phyloP scores from a whole-genome alignment of 1,139 yeast species.

The Blastobotrys buckinghamii region DNA sequence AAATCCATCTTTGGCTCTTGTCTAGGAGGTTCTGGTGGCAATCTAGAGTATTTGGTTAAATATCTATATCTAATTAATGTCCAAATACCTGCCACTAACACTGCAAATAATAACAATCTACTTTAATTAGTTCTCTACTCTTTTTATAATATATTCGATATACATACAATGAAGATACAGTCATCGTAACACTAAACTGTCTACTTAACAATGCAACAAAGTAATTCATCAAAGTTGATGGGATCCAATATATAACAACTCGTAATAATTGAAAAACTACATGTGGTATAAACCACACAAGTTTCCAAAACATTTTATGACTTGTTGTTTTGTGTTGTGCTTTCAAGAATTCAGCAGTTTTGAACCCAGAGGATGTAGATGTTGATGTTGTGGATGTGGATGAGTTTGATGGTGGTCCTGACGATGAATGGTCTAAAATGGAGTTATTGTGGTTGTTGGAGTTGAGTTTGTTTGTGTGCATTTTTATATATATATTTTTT shows the following conservation, averaged over 20 bases:
- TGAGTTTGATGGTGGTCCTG: background rate
- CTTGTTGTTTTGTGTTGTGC: background rate
- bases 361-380: background rate
- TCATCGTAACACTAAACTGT: constrained; percentile 26
- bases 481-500: too few species aligned
- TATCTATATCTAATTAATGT: constrained; percentile 45
- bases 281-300: constrained; percentile 15
- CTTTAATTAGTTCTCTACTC: background rate
- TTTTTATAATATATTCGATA: background rate
- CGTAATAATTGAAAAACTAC: constrained; percentile 13
- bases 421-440: background rate
- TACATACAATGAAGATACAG: constrained; percentile 27
- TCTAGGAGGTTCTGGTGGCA: constrained; percentile 43
- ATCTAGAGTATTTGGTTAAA: constrained; percentile 46
- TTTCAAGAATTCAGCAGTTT: too few species aligned
- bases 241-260: constrained; percentile 15
- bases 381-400: background rate
- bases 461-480: background rate
- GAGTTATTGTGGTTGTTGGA: background rate
- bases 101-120: constrained; percentile 20
- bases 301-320: background rate
- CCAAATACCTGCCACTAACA: constrained; percentile 27
- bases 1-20: constrained; percentile 42
- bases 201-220: constrained; percentile 19
- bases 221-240: constrained; percentile 16